Evolutionary conservation across 2,329 filamentous ascomycete genomes (phyloP), one percentile per base, ranked within the genome.

Genomic region (Phialophora chinensis): DNA sequence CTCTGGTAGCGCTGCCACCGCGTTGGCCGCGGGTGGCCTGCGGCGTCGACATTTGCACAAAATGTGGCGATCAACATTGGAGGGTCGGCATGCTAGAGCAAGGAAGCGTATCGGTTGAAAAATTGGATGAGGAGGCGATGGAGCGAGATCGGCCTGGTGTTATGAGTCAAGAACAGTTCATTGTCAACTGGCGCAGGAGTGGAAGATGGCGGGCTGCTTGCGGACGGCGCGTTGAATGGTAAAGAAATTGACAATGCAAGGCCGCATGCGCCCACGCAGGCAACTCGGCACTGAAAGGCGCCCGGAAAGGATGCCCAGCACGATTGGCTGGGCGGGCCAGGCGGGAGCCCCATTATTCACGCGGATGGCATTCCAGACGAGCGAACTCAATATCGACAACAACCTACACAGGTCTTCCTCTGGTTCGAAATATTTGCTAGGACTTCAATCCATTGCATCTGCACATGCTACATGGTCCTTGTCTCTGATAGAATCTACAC

Each of bases 1-100:
- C 69, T 60, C 68, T 69, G 20, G 65, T 59, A n/a, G 65, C 60
- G 59, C 55, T 66, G 61, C 69, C 69, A 62, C 69, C 69, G 64
- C 69, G 69, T 60, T 66, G 69, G 42, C 68, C 68, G 66, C 69
- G 69, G 49, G 61, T 65, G 67, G 66, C 63, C 63, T 63, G 68
- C 57, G 63, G 69, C 60, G 69, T 66, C 67, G 68, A 71, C 69
- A 71, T 71, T 63, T 63, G 60, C 62, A 57, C 58, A 50, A 27
- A 20, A 38, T 29, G 52, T 58, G 27, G 61, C 49, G 59, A 67
- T 69, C 69, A 69, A 69, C 69, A 71, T 71, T 33, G 63, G 66
- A 58, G 56, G 60, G 55, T 29, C 61, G 57, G 61, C 68, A 70
- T 66, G 63, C 11, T 25, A 47, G 29, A 12, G 33, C 17, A 12